phyloP scores from a whole-genome alignment of 257 asterid species.

The Solanum appendiculatum region DNA sequence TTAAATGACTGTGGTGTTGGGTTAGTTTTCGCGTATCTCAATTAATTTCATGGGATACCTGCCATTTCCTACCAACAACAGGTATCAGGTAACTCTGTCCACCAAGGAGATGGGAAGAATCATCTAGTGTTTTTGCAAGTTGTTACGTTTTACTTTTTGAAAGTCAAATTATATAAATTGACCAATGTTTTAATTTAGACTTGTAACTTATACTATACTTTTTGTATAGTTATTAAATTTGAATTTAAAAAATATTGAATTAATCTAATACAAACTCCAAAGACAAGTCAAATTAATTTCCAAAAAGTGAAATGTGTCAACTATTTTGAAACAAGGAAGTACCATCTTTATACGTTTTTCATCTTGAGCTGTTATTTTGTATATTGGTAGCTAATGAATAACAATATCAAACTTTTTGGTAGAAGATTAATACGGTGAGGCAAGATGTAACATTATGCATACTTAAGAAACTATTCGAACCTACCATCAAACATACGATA shows the following conservation, averaged over 20 bases:
- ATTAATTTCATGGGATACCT: no score
- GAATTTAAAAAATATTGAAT: neutral
- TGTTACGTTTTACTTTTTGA: neutral
- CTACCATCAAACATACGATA: no score
- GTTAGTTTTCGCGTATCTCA: no score
- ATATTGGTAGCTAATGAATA: neutral
- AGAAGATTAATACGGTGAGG: neutral
- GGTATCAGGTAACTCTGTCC: no score
- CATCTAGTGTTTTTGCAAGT: no score
- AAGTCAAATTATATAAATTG: neutral
- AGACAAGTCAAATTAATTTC: neutral
- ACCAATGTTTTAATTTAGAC: neutral
- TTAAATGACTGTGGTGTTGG: no score
- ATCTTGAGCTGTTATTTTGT: neutral
- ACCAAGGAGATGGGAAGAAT: no score
- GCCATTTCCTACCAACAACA: no score
- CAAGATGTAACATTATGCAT: neutral
- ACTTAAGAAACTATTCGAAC: no score
- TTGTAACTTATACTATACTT: neutral
- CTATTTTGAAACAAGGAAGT: neutral
- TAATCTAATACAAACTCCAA: neutral
- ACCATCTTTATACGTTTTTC: neutral
- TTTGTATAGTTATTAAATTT: neutral
- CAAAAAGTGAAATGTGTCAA: fast-evolving
- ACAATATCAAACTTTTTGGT: neutral